Conservation (phyloP, 106 monocot genomes). For the Apostasia shenzhenica region DNA sequence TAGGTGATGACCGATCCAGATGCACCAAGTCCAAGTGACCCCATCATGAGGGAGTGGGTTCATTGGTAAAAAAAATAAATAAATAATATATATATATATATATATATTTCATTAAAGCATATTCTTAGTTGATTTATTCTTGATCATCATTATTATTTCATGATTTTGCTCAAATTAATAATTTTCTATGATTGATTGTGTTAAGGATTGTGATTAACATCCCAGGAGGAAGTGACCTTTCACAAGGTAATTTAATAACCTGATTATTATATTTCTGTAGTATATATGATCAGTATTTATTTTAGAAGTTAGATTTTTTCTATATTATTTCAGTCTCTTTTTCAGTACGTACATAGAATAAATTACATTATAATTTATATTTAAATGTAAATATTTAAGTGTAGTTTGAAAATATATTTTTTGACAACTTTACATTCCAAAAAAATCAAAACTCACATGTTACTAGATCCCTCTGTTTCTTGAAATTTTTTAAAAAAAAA, state of each 20-base stretch:
- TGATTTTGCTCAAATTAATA: not conserved
- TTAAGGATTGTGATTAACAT: constrained; percentile 77
- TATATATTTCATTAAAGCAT: not conserved
- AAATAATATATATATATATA: not conserved
- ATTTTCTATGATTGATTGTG: not conserved
- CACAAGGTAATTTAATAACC: constrained; percentile 28
- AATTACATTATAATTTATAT: too few relatives aligned
- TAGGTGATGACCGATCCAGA: constrained; percentile 90
- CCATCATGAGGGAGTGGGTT: constrained; percentile 66
- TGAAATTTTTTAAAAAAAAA: too few relatives aligned
- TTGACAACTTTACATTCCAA: too few relatives aligned
- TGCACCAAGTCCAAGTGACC: constrained; percentile 93
- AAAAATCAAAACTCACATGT: too few relatives aligned
- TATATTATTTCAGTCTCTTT: not conserved
- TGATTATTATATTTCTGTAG: not conserved
- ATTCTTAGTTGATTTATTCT: not conserved
- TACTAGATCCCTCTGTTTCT: too few relatives aligned
- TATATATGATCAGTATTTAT: too few relatives aligned
- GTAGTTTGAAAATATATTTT: too few relatives aligned
- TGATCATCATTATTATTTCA: not conserved
- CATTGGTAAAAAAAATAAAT: constrained; percentile 42
- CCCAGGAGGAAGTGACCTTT: constrained; percentile 57
- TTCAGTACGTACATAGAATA: too few relatives aligned
- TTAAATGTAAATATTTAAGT: too few relatives aligned
- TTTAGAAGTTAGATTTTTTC: not conserved